Evolutionary conservation across 2,329 filamentous ascomycete species (phyloP), one percentile per base, ranked within the genome.

Genomic region (Hypoxylon sp.): DNA sequence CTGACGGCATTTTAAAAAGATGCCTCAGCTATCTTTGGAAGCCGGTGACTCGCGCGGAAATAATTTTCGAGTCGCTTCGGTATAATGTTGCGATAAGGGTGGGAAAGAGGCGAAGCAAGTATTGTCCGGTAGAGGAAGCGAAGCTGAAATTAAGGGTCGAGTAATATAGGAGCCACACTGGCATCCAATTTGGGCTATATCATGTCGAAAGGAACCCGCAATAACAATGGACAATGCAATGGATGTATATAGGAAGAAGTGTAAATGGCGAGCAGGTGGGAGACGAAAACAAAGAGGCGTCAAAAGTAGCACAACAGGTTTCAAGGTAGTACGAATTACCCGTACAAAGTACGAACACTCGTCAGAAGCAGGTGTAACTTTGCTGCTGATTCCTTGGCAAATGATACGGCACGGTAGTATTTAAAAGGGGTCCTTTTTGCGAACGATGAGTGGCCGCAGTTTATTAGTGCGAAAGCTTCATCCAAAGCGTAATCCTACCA

Each of bases 271-370:
- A 45, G 14, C 14, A 49, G 7, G 30, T 40, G 49, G 44, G 26
- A 56, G 28, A 42, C 54, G 42, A 53, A 56, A 14, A 48, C 36
- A 24, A 59, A 40, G 26, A 26, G 36, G 60, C 45, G 53, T 56
- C 33, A 53, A 64, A 54, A 20, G 60, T 64, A 33, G 26, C 55
- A 64, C 46, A 61, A 38, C 59, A 63, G 54, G 51, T 60, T 64
- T 46, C 14, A 45, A 60, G 50, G 59, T 55, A 40, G 51, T 52
- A 60, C 44, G 46, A 56, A 57, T 54, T 36, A 44, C 48, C 44
- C 36, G 48, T 58, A 58, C 42, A 16, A 42, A 44, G 18, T 52
- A 52, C 53, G 49, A 59, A 54, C 36, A 40, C 46, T 62, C 38
- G 42, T 28, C 53, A 36, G 51, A 38, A 32, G 18, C 42, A 20